Base-by-base conservation (phyloP, 2,329 filamentous ascomycete genomes). In the Beauveria sp. region DNA sequence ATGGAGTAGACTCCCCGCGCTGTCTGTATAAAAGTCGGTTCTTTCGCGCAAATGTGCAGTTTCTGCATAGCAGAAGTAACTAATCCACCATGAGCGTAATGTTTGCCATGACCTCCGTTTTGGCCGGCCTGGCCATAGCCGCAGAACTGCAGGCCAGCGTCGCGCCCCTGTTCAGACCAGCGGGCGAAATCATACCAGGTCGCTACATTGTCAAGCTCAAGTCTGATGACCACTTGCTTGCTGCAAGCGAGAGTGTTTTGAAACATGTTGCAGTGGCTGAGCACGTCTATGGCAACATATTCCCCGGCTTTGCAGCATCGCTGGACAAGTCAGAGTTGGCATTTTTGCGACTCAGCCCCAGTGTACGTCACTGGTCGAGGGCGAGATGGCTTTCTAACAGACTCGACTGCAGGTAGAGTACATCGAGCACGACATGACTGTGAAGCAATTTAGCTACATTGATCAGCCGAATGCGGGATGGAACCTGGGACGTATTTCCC, bases 171-270 rank as follows among this genome's bases (percentile, higher is more conserved):
- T 53, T 60, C 28, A 60, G 40, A 5, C 22, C 58, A 12, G 40
- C 24, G 5, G 50, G 58, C 48, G 41, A 60, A 7, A n/a, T 47
- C 5, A 54, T 60, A 10, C 50, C 58, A 5, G 58, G 47, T 24
- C 50, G 41, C 26, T 60, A 60, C 28, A 60, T 60, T 20, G 58
- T 60, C 50, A 53, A 53, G 26, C 58, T 60, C 50, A 53, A 55
- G 20, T n/a, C n/a, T 16, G 16, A 16, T 1, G 2, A 6, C 3
- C 24, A 50, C 12, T 16, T 51, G 12, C 7, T 16, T 0, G 6
- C 16, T n/a, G 4, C 28, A 3, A 37, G 22, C 7, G 22, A n/a
- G 0, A 12, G 20, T 7, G 9, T 53, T 6, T 26, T 22, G 14
- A 22, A 55, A 2, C 30, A 46, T 28, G 14, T 10, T 2, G 22